Conservation (phyloP, 495 filamentous ascomycete genomes). For the Penicillium paradoxum region DNA sequence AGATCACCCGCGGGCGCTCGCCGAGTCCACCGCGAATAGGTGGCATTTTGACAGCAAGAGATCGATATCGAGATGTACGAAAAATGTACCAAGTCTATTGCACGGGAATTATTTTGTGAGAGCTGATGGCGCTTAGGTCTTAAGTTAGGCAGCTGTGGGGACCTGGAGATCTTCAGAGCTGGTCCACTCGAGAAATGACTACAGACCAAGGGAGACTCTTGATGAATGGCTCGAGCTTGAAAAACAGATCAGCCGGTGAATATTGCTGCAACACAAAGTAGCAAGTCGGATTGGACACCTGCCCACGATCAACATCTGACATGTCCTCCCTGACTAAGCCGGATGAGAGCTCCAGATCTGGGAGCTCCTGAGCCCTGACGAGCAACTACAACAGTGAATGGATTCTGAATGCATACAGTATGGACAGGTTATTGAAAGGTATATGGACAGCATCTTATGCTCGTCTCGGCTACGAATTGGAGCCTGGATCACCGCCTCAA, state of each 20-base stretch:
- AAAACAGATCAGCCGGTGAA: neutral
- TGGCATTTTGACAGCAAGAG: conserved; percentile 23
- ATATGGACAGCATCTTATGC: too few relatives aligned
- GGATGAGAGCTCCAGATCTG: neutral
- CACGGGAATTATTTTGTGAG: neutral
- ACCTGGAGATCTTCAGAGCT: neutral
- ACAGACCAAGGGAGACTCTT: neutral
- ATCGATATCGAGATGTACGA: neutral
- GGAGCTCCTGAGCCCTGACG: neutral
- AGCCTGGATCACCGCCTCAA: neutral
- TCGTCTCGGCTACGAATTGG: too few relatives aligned
- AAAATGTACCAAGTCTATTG: neutral
- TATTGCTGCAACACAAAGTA: conserved; percentile 2
- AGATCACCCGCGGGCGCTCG: conserved; percentile 48
- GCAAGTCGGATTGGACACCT: neutral
- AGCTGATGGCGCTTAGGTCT: neutral
- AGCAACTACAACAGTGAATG: too few relatives aligned
- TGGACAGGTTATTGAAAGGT: too few relatives aligned
- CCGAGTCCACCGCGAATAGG: conserved; percentile 23
- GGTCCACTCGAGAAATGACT: neutral
- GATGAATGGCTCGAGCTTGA: too few relatives aligned
- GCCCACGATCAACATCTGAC: neutral
- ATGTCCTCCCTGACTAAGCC: neutral
- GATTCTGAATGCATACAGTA: too few relatives aligned
- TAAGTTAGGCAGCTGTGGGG: neutral